Percentiles rank a stretch among this genome's conserved stretches.
Evolutionary conservation across 441 rosid species (phyloP).

Genomic region (Manihot esculenta): DNA sequence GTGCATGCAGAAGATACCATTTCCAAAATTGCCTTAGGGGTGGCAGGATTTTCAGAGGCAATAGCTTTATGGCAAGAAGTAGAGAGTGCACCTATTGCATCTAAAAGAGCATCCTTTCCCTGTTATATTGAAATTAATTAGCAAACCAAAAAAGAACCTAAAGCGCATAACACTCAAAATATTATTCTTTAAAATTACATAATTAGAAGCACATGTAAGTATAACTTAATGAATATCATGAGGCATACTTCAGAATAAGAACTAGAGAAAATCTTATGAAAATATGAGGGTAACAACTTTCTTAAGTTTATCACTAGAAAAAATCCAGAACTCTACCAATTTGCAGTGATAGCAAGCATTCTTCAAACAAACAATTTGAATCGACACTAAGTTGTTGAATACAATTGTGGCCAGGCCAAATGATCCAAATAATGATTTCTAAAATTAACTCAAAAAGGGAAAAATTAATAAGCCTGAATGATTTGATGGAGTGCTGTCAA

Average conservation of each 20-base stretch:
- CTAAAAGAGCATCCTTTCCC: conserved; percentile 89
- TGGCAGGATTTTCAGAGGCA: conserved; percentile 52
- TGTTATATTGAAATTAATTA: conserved; percentile 30
- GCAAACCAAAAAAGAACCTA: neutral
- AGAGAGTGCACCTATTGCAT: conserved; percentile 77
- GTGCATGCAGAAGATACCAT: conserved; percentile 69
- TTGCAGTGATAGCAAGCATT: too few relatives aligned
- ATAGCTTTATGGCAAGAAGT: conserved; percentile 79
- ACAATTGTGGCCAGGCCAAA: neutral
- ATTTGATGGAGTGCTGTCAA: neutral
- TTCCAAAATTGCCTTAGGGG: conserved; percentile 60
- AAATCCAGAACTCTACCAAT: neutral
- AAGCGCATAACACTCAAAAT: neutral
- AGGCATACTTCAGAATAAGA: conserved; percentile 4
- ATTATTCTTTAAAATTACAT: neutral
- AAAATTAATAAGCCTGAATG: neutral
- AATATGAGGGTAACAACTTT: neutral
- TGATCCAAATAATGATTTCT: neutral
- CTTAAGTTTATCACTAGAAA: neutral
- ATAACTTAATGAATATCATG: neutral
- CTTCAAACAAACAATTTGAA: neutral
- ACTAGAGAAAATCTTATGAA: neutral
- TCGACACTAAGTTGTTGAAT: neutral
- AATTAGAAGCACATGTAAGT: neutral
- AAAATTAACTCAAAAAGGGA: neutral